Conservation (phyloP, 2,329 filamentous ascomycete genomes). For the Podosphaera fusca region DNA sequence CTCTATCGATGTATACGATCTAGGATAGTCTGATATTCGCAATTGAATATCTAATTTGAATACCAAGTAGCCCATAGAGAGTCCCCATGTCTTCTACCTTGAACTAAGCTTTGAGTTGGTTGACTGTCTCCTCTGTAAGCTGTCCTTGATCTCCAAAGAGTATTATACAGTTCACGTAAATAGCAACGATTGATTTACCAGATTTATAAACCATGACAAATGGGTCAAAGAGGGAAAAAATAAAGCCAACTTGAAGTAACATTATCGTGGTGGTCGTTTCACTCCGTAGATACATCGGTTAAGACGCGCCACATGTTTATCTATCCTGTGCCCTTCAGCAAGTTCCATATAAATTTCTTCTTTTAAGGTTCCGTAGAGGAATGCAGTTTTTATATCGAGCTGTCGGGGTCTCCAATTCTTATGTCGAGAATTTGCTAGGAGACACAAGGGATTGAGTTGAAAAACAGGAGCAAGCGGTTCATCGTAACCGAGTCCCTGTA, state of each 20-base stretch:
- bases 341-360: neutral
- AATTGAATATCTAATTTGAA: neutral
- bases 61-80: neutral
- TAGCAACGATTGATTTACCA: neutral
- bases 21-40: neutral
- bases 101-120: neutral
- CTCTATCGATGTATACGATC: neutral
- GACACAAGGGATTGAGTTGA: neutral
- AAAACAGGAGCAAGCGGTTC: neutral
- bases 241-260: neutral
- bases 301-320: neutral
- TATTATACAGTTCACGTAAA: neutral
- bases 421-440: neutral
- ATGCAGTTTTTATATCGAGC: neutral
- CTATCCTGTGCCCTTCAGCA: neutral
- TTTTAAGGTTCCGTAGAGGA: neutral
- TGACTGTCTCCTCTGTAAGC: neutral
- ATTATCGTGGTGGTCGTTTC: neutral
- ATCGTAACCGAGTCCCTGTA: neutral
- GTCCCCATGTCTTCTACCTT: neutral
- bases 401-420: neutral
- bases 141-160: neutral
- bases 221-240: neutral
- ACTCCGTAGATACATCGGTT: neutral
- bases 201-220: neutral